Evolutionary conservation across 352 stramenopile genomes (phyloP).

Genomic region (Pythium diclinum): DNA sequence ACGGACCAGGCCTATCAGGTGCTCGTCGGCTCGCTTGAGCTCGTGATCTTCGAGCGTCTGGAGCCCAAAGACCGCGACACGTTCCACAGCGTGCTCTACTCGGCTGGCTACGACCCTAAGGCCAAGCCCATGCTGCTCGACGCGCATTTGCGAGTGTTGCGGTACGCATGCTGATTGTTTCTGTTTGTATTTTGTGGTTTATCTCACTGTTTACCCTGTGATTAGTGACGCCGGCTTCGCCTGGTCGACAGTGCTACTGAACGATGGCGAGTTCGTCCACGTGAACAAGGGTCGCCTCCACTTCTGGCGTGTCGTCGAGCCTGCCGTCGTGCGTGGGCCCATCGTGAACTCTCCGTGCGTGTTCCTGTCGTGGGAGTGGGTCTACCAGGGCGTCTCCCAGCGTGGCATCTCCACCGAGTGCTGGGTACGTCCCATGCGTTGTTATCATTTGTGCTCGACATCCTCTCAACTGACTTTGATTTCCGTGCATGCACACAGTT

Average conservation of each 20-base stretch:
- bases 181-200: neutral
- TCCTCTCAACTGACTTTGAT: neutral
- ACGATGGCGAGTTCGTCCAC: conserved; percentile 79
- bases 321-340: conserved; percentile 30
- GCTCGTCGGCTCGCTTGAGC: conserved; percentile 66
- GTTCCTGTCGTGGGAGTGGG: conserved; percentile 84
- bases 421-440: conserved; percentile 42
- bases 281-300: conserved; percentile 85
- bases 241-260: conserved; percentile 72
- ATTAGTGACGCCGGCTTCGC: conserved; percentile 59
- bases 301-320: conserved; percentile 78
- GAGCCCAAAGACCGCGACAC: conserved; percentile 55
- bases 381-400: conserved; percentile 81
- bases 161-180: conserved; percentile 23
- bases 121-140: conserved; percentile 77
- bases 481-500: conserved; percentile 36
- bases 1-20: conserved; percentile 81
- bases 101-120: conserved; percentile 54
- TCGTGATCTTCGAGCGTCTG: conserved; percentile 84
- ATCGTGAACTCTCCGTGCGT: conserved; percentile 58
- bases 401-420: conserved; percentile 78
- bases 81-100: conserved; percentile 59
- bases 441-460: neutral
- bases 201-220: neutral
- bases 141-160: conserved; percentile 59